Conservation (phyloP, 257 asterid genomes). For the Nicotiana attenuata region DNA sequence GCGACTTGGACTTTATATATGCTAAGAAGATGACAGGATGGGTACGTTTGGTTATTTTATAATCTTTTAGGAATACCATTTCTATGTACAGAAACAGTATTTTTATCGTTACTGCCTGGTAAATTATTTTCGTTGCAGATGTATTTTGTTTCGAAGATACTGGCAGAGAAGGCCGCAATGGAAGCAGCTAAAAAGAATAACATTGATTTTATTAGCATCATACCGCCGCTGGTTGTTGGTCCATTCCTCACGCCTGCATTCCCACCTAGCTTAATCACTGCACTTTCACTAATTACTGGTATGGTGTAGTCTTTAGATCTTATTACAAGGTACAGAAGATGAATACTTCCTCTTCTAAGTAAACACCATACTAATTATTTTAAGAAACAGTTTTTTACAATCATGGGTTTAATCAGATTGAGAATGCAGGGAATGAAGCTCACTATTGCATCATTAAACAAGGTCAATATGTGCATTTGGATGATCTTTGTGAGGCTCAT, state of each 20-base stretch:
- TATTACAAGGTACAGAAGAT: not conserved
- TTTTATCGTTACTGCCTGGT: not conserved
- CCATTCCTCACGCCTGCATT: constrained; percentile 69
- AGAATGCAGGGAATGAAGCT: constrained; percentile 56
- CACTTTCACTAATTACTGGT: constrained; percentile 84
- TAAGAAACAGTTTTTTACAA: not conserved
- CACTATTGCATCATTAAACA: constrained; percentile 87
- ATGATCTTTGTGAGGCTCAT: constrained; percentile 83
- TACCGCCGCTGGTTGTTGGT: constrained; percentile 86
- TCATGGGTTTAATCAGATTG: not conserved
- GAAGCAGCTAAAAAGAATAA: constrained; percentile 53
- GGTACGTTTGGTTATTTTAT: constrained; percentile 35
- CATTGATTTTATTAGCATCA: constrained; percentile 65
- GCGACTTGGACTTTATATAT: constrained; percentile 73
- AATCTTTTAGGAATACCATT: not conserved
- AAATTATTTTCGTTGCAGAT: constrained; percentile 40
- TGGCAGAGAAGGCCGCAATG: constrained; percentile 75
- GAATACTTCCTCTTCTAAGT: not conserved
- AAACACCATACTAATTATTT: not conserved
- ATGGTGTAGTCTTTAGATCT: not conserved
- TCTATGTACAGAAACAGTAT: not conserved
- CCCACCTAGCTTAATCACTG: constrained; percentile 88
- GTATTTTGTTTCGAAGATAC: constrained; percentile 72
- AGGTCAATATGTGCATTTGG: constrained; percentile 80
- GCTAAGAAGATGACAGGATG: constrained; percentile 92